Evolutionary conservation across 2,329 filamentous ascomycete genomes (phyloP).

Genomic region (Dothidotthia symphoricarpi): DNA sequence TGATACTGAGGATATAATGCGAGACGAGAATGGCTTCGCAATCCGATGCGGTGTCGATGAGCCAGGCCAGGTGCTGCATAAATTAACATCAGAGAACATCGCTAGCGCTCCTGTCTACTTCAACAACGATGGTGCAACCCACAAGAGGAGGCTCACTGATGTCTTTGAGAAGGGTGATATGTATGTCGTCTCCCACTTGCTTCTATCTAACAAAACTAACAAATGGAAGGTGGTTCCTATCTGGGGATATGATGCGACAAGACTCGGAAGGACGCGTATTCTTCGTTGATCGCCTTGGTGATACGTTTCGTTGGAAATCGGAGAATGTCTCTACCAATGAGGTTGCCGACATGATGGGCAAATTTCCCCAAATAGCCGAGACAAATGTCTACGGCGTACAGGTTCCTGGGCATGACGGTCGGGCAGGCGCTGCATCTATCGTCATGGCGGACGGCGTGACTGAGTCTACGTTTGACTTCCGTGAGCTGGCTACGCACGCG

Average conservation of each 20-base stretch:
- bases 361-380: constrained; percentile 44
- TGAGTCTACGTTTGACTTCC: constrained; percentile 34
- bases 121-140: constrained; percentile 36
- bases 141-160: constrained; percentile 31
- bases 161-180: constrained; percentile 42
- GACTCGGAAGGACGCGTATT: constrained; percentile 37
- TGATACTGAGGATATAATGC: constrained; percentile 40
- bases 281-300: constrained; percentile 42
- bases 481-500: constrained; percentile 41
- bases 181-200: constrained; percentile 19
- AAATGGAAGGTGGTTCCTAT: constrained; percentile 36
- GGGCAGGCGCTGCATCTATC: constrained; percentile 46
- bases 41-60: constrained; percentile 33
- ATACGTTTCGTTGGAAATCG: constrained; percentile 45
- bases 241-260: constrained; percentile 41
- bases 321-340: constrained; percentile 51
- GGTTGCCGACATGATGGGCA: constrained; percentile 44
- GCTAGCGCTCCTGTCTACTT: constrained; percentile 31
- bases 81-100: constrained; percentile 28
- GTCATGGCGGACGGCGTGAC: constrained; percentile 39
- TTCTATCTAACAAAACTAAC: not conserved
- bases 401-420: constrained; percentile 47
- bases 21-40: constrained; percentile 37
- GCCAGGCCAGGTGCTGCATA: constrained; percentile 38
- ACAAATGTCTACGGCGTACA: constrained; percentile 48